Evolutionary conservation across 1,139 yeast species (phyloP).

Genomic region (Suhomyces panamericanus): DNA sequence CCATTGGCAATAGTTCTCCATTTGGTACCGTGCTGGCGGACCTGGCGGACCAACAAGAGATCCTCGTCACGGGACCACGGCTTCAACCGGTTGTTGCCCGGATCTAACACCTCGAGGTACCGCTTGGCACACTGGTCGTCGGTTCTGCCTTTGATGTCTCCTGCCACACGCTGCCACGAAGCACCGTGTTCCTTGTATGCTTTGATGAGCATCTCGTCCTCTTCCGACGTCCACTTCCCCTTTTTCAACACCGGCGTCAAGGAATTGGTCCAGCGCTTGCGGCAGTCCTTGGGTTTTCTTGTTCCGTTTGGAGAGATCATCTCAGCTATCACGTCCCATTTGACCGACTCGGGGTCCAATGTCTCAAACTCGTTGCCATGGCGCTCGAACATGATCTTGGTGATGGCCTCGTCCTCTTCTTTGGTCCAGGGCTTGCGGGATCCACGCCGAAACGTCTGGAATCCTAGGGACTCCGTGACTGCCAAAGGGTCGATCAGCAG

Average conservation of each 20-base stretch:
- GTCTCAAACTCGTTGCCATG: conserved; percentile 24
- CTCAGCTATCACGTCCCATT: conserved; percentile 72
- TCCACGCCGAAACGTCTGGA: conserved; percentile 65
- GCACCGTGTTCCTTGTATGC: conserved; percentile 75
- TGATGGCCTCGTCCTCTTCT: conserved; percentile 58
- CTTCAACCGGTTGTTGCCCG: conserved; percentile 70
- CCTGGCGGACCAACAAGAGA: conserved; percentile 60
- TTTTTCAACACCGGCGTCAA: conserved; percentile 77
- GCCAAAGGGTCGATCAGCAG: conserved; percentile 63
- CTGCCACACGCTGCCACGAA: conserved; percentile 82
- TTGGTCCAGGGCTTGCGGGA: conserved; percentile 68
- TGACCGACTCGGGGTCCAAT: conserved; percentile 38
- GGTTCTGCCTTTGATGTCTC: conserved; percentile 77
- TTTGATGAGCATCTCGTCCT: conserved; percentile 63
- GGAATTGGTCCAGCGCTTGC: conserved; percentile 77
- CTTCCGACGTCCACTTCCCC: conserved; percentile 89
- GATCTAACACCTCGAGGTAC: conserved; percentile 85
- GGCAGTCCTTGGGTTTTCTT: conserved; percentile 67
- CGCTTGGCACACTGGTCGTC: conserved; percentile 96
- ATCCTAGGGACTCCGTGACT: conserved; percentile 72
- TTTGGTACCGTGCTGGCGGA: conserved; percentile 77
- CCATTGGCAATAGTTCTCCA: conserved; percentile 81
- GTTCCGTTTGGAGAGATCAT: conserved; percentile 33
- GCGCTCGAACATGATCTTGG: conserved; percentile 34
- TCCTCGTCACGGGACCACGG: conserved; percentile 86